phyloP scores from a whole-genome alignment of 108 stramenopile genomes.

The Mayamaea pseudoterrestris region DNA sequence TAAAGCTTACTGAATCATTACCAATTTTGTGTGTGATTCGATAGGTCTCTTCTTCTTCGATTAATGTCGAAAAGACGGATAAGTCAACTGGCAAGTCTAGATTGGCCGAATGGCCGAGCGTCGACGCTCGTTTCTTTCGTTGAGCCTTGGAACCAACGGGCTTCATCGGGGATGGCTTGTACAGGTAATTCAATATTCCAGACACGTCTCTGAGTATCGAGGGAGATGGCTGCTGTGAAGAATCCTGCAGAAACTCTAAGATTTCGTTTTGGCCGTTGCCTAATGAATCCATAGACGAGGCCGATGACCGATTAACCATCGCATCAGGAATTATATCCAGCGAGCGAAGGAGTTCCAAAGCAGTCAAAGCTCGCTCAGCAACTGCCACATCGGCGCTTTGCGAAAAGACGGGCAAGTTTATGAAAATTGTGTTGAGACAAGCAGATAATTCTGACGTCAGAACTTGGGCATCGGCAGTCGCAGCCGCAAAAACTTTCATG shows the following conservation, averaged over 20 bases:
- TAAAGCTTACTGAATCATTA: conserved; percentile 43
- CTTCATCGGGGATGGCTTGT: conserved; percentile 81
- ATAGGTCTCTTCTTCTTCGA: conserved; percentile 24
- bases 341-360: conserved; percentile 47
- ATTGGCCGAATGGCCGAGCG: conserved; percentile 13
- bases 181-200: conserved; percentile 40
- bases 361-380: conserved; percentile 77
- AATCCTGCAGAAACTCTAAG: neutral
- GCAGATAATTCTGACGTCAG: conserved; percentile 29
- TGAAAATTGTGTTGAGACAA: conserved; percentile 31
- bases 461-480: conserved; percentile 21
- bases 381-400: conserved; percentile 77
- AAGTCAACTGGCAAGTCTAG: conserved; percentile 30
- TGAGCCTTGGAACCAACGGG: conserved; percentile 80
- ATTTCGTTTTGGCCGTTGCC: neutral
- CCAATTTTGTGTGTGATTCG: conserved; percentile 11
- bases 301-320: neutral
- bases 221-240: neutral
- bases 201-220: conserved; percentile 23
- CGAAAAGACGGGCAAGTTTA: conserved; percentile 38
- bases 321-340: conserved; percentile 21
- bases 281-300: conserved; percentile 2
- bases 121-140: conserved; percentile 33
- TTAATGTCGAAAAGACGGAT: conserved; percentile 29
- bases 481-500: conserved; percentile 80